Base-by-base conservation (phyloP, 2,329 filamentous ascomycete genomes). In the Volutella citrinella region DNA sequence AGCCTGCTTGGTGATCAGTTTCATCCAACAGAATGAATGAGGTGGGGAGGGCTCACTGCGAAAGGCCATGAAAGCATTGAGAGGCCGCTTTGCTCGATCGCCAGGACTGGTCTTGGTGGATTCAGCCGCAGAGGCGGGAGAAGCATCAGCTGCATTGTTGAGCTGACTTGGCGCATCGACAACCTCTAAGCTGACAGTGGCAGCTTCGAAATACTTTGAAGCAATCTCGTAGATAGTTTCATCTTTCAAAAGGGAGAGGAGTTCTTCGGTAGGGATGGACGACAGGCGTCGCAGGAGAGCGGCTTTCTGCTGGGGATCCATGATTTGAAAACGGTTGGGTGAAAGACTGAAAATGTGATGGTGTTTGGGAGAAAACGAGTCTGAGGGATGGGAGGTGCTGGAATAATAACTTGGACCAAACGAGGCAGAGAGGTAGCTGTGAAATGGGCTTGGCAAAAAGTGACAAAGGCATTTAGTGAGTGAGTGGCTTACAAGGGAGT, bases 21-120 rank as follows among this genome's bases (percentile, higher is more conserved):
- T n/a, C n/a, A n/a, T n/a, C n/a, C n/a, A n/a, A n/a, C n/a, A n/a
- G n/a, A n/a, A n/a, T n/a, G n/a, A n/a, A n/a, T n/a, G n/a, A n/a
- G n/a, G n/a, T n/a, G n/a, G n/a, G n/a, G 16, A 7, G 24, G 11
- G 35, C 48, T 37, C 45, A 60, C 56, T 54, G 32, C 56, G 46
- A 32, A 58, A 60, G 12, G 56, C 56, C 43, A 60, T 59, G 34
- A 59, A 60, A 7, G 49, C 56, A 43, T 60, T 60, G 15, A 56
- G 41, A 24, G 54, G 54, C 4, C 54, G 49, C 35, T 54, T 55
- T 19, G 48, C 47, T 23, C 40, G 41, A n/a, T 43, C 38, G 4
- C 13, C 9, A 13, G 22, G 14, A 17, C 16, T 16, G 10, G 12
- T 21, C 17, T 32, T 28, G 23, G 19, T 24, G 13, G 13, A 9